A percentile compares a stretch with the other conserved stretches of the same genome.
Evolutionary conservation across 352 stramenopile genomes (phyloP).

Genomic region (Saprolegnia diclina): DNA sequence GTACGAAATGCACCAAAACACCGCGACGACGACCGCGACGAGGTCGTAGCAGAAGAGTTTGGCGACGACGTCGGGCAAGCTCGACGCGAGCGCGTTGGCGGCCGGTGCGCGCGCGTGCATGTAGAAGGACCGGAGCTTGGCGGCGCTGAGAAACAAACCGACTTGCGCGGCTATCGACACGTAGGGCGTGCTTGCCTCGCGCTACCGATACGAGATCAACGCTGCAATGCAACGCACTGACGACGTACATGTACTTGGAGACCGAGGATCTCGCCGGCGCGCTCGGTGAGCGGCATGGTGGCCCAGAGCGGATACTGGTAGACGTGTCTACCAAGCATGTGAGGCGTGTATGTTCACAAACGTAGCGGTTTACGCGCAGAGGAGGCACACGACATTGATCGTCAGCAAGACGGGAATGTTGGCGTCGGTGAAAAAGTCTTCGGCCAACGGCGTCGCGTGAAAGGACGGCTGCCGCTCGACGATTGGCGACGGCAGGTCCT

Average conservation of each 20-base stretch:
- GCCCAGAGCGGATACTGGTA: slow-evolving; percentile 25
- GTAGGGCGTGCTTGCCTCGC: slow-evolving; percentile 37
- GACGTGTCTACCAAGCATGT: slow-evolving; percentile 19
- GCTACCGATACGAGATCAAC: not conserved
- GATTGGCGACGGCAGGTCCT: not conserved
- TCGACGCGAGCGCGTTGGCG: not conserved
- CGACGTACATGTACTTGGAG: slow-evolving; percentile 15
- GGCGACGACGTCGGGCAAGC: slow-evolving; percentile 34
- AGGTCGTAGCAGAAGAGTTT: slow-evolving; percentile 65
- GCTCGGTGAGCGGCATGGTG: not conserved
- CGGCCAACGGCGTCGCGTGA: not conserved
- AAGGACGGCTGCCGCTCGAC: not conserved
- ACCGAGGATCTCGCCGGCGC: not conserved
- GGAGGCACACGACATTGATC: not conserved
- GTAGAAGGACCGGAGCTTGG: slow-evolving; percentile 44
- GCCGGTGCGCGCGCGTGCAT: not conserved
- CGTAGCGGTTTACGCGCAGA: not conserved
- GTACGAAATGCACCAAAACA: slow-evolving; percentile 41
- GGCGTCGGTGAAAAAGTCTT: not conserved
- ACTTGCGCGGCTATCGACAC: slow-evolving; percentile 53
- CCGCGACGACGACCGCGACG: slow-evolving; percentile 20
- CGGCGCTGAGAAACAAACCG: slow-evolving; percentile 51
- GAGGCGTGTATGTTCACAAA: not conserved
- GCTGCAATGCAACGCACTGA: not conserved
- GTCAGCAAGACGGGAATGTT: not conserved